Conservation (phyloP, 495 filamentous ascomycete genomes). For the Parathielavia hyrcaniae region DNA sequence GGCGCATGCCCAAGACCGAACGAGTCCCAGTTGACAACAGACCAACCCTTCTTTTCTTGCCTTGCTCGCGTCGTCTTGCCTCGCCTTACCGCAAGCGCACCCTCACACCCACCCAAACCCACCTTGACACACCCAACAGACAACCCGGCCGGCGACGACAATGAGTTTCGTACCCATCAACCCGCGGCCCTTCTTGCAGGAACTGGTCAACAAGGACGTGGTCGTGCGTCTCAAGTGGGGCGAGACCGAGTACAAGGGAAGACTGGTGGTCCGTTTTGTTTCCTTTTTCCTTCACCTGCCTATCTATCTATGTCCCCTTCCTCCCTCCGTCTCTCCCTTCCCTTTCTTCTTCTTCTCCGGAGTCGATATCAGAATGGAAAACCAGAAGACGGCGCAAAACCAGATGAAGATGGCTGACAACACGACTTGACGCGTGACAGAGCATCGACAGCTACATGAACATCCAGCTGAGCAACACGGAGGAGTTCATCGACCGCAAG, state of each 20-base stretch:
- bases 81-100: background rate
- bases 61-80: background rate
- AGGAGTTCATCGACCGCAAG: conserved; percentile 88
- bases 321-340: background rate
- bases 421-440: conserved; percentile 34
- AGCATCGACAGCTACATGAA: conserved; percentile 97
- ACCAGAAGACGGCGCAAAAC: background rate
- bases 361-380: too few species aligned
- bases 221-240: conserved; percentile 95
- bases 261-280: conserved; percentile 54
- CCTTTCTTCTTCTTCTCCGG: background rate
- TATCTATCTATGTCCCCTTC: background rate
- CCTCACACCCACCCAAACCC: background rate
- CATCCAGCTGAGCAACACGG: conserved; percentile 79
- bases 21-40: background rate
- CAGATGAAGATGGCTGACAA: background rate
- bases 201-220: conserved; percentile 73
- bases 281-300: background rate
- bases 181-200: conserved; percentile 34
- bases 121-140: background rate
- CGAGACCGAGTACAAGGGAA: conserved; percentile 91
- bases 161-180: conserved; percentile 34
- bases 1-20: background rate
- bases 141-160: background rate
- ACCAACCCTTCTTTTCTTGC: too few species aligned